A percentile compares a stretch with the other conserved stretches of the same genome.
Conservation (phyloP, 2,329 filamentous ascomycete genomes). For the Ceratocystis papillata region DNA sequence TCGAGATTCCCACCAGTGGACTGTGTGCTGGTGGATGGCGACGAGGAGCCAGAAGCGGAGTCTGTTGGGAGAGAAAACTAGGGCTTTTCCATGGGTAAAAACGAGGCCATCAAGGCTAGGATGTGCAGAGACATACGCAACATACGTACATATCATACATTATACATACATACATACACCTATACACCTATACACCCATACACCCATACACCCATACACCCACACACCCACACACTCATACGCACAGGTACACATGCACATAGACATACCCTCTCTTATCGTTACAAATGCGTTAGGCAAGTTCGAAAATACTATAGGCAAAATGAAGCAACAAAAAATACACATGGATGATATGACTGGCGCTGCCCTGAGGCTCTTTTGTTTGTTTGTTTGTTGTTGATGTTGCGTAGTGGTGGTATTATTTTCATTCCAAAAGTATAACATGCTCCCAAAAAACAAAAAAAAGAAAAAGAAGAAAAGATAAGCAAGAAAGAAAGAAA, state of each 20-base stretch:
- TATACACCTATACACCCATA: too few relatives aligned
- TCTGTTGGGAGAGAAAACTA: not conserved
- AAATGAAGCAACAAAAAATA: too few relatives aligned
- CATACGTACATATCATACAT: not conserved
- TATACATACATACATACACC: too few relatives aligned
- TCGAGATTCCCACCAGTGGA: slow-evolving; percentile 19
- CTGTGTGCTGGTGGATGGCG: slow-evolving; percentile 17
- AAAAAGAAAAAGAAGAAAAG: not conserved
- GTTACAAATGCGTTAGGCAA: too few relatives aligned
- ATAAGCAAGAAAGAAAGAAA: not conserved
- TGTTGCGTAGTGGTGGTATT: slow-evolving; percentile 18
- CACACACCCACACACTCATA: too few relatives aligned
- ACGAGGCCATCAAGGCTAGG: not conserved
- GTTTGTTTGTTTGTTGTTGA: not conserved
- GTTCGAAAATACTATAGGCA: too few relatives aligned
- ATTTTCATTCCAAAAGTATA: slow-evolving; percentile 19
- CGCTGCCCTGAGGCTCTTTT: too few relatives aligned
- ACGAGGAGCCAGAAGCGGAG: not conserved
- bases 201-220: too few relatives aligned
- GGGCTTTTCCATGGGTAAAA: not conserved
- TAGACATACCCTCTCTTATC: too few relatives aligned
- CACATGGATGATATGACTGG: too few relatives aligned
- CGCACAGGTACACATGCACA: too few relatives aligned
- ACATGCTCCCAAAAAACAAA: not conserved
- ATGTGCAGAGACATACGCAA: not conserved